phyloP scores from a whole-genome alignment of 805 yeast species.

The Candida methanosorbosa region DNA sequence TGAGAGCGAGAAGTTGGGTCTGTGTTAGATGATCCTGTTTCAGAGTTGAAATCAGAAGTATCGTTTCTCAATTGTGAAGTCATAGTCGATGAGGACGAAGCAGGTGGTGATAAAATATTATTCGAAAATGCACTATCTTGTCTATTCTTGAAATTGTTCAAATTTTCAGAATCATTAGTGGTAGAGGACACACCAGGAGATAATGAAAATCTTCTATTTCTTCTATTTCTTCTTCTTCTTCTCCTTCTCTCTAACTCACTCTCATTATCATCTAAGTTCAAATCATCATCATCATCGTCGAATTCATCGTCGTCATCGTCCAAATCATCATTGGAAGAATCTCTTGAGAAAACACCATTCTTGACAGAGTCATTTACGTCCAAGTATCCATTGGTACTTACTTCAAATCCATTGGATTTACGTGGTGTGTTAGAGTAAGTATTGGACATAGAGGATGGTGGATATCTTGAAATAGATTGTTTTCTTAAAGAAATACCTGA shows the following conservation, averaged over 20 bases:
- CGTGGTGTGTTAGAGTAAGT: conserved; percentile 4
- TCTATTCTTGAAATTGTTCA: too few species aligned
- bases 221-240: too few species aligned
- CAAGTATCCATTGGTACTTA: neutral
- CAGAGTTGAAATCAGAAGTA: too few species aligned
- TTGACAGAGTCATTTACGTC: neutral
- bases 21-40: too few species aligned
- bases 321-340: conserved; percentile 1
- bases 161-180: too few species aligned
- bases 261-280: conserved; percentile 13
- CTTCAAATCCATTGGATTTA: conserved; percentile 3
- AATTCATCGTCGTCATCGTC: conserved; percentile 9
- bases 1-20: too few species aligned
- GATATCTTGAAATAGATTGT: conserved; percentile 35
- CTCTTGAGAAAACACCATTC: conserved; percentile 1
- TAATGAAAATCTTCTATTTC: neutral
- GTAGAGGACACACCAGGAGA: neutral
- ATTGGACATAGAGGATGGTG: conserved; percentile 31
- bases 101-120: too few species aligned
- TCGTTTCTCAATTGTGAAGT: too few species aligned
- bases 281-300: conserved; percentile 8
- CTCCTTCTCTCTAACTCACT: conserved; percentile 8
- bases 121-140: too few species aligned
- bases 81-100: too few species aligned
- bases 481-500: conserved; percentile 22